phyloP scores from a whole-genome alignment of 2,329 filamentous ascomycete species.

The Neopestalotiopsis clavispora region DNA sequence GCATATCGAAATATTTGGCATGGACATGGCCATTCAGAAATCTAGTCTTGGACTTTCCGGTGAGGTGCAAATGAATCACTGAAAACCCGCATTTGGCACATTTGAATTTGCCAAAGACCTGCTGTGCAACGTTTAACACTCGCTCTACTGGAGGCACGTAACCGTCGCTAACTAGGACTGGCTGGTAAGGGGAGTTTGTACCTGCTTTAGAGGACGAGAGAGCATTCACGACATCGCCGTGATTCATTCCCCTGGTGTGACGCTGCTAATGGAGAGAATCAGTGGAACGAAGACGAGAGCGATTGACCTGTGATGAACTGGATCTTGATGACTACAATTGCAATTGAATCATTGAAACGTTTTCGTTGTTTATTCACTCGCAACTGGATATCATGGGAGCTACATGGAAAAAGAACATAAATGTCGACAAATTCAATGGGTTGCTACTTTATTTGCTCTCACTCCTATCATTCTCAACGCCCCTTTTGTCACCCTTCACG shows the following conservation, averaged over 20 bases:
- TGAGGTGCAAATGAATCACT: background rate
- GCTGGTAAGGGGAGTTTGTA: conserved; percentile 1
- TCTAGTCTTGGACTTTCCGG: background rate
- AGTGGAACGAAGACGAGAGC: background rate
- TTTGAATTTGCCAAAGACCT: background rate
- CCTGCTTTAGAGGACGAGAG: background rate
- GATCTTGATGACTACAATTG: no score
- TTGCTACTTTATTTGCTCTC: background rate
- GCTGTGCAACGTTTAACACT: background rate
- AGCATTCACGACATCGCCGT: background rate
- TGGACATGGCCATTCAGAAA: no score
- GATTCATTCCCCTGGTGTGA: background rate
- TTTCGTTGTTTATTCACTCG: no score
- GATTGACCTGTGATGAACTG: background rate
- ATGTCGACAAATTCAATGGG: background rate
- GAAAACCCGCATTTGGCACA: background rate
- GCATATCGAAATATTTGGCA: background rate
- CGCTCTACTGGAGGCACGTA: background rate
- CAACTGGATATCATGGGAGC: background rate
- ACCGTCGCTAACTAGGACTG: background rate
- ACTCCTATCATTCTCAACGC: background rate
- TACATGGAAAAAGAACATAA: background rate
- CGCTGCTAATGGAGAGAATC: background rate
- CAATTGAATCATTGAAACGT: no score
- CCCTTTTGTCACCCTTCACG: background rate